These are phyloP conservation scores for Talaromyces sp. DNA, from an alignment of 2,329 filamentous ascomycete species.

Conservation along the genomic window DNA sequence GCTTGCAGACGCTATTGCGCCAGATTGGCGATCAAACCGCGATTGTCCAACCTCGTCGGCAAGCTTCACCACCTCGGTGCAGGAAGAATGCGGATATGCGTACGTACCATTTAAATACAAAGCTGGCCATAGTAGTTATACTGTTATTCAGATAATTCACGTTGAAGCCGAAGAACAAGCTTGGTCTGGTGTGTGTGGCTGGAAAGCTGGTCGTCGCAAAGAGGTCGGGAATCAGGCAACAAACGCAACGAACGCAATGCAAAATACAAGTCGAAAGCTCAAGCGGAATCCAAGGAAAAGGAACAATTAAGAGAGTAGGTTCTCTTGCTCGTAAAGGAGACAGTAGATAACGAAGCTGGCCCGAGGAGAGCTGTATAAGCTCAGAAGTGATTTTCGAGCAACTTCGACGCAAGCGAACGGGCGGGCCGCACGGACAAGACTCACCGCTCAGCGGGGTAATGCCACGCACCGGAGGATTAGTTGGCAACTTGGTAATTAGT, in stretches of 20 bases:
- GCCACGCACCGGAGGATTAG: background rate
- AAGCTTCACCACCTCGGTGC: background rate
- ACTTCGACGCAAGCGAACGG: constrained; percentile 22
- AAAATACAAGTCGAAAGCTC: background rate
- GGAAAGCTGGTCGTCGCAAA: background rate
- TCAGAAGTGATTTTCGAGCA: background rate
- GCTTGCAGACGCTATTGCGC: background rate
- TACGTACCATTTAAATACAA: constrained; percentile 33
- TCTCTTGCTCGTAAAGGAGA: background rate
- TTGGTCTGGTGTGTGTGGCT: background rate
- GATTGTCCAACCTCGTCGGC: background rate
- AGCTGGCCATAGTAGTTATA: constrained; percentile 23
- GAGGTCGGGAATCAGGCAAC: background rate
- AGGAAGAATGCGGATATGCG: constrained; percentile 1
- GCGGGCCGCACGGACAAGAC: constrained; percentile 18
- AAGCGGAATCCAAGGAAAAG: background rate
- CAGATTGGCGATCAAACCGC: background rate
- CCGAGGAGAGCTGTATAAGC: too few relatives aligned
- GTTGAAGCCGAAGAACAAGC: background rate
- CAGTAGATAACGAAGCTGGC: background rate
- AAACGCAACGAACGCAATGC: background rate
- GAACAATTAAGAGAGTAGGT: background rate
- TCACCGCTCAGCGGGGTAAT: background rate
- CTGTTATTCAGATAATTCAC: background rate
- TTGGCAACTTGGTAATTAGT: too few relatives aligned